Percentiles rank a stretch among this genome's conserved stretches.
phyloP scores from a whole-genome alignment of 129 eudicot genomes.

The Oenanthe sinensis region DNA sequence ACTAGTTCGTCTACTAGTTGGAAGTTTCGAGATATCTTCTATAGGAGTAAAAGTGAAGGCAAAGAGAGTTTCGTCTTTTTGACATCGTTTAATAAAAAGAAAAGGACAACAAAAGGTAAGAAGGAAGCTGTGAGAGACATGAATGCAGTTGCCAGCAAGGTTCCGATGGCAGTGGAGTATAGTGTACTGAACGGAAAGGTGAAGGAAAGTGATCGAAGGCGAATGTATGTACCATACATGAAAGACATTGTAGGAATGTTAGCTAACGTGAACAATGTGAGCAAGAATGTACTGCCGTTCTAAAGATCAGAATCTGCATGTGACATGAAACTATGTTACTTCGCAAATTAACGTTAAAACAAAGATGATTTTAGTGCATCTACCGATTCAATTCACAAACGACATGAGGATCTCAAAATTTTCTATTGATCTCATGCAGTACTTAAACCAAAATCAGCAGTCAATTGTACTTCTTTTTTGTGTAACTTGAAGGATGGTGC shows the following conservation, averaged over 20 bases:
- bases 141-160: constrained; percentile 7
- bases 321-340: too few species aligned
- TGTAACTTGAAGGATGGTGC: too few species aligned
- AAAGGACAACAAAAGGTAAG: not conserved
- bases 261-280: constrained; percentile 34
- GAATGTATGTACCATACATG: constrained; percentile 33
- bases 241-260: constrained; percentile 39
- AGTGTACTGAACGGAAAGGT: constrained; percentile 16
- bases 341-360: too few species aligned
- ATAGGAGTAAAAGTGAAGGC: constrained; percentile 50
- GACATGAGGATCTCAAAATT: too few species aligned
- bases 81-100: not conserved
- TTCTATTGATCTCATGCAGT: too few species aligned
- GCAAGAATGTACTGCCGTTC: constrained; percentile 35
- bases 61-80: constrained; percentile 21
- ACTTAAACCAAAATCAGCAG: too few species aligned
- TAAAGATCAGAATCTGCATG: not conserved
- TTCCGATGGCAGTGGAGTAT: constrained; percentile 6
- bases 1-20: constrained; percentile 59
- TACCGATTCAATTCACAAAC: too few species aligned
- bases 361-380: too few species aligned
- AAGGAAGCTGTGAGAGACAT: not conserved
- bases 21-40: constrained; percentile 41
- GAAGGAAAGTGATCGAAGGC: constrained; percentile 26
- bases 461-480: too few species aligned